Conservation (phyloP, 106 monocot species). For the Dioscorea dumetorum region DNA sequence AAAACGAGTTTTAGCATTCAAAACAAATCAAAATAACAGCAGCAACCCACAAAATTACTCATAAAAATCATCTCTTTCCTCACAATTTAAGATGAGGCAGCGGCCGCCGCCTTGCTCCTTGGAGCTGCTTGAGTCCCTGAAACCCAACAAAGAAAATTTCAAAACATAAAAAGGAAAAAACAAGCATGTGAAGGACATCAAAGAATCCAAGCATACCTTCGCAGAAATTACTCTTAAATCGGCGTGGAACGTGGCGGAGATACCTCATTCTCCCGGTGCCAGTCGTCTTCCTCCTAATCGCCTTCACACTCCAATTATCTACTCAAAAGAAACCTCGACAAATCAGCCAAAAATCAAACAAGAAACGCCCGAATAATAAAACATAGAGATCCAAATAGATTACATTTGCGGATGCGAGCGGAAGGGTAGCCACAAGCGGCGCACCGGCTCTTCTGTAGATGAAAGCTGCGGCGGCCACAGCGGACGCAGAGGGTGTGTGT, state of each 20-base stretch:
- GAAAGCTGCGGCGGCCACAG: conserved; percentile 47
- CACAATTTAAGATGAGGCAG: conserved; percentile 1
- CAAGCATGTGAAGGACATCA: not conserved
- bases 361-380: not conserved
- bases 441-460: conserved; percentile 50
- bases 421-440: conserved; percentile 40
- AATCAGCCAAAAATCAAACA: not conserved
- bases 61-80: not conserved
- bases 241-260: conserved; percentile 21
- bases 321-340: not conserved
- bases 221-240: conserved; percentile 18
- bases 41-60: not conserved
- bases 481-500: conserved; percentile 40
- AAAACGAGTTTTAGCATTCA: not conserved
- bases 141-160: not conserved
- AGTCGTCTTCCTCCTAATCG: conserved; percentile 21
- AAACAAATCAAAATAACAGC: not conserved
- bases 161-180: not conserved
- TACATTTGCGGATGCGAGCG: conserved; percentile 46
- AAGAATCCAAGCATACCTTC: conserved; percentile 1
- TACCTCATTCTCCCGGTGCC: conserved; percentile 24
- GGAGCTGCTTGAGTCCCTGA: conserved; percentile 11
- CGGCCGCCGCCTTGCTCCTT: conserved; percentile 2
- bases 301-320: conserved; percentile 30
- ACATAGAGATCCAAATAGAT: not conserved